Evolutionary conservation across 2,329 filamentous ascomycete genomes (phyloP), one percentile per base, ranked within the genome.

Genomic region (Aspergillus aculeatinus): DNA sequence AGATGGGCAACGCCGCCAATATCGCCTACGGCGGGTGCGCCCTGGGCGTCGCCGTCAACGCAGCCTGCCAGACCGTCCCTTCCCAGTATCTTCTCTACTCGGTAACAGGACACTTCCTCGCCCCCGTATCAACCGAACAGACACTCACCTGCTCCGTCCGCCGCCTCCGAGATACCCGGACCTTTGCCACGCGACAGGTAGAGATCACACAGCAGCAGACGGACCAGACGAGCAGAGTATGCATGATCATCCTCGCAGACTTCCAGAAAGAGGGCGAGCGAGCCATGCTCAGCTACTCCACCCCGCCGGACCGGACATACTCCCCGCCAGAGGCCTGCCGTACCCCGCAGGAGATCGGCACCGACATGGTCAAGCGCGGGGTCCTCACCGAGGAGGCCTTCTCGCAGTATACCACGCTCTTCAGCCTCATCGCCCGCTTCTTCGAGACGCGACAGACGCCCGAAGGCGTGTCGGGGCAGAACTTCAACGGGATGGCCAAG

Each of bases 21-120:
- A 54, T 55, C 44, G 55, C 55, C 9, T 60, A 60, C 44, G 59
- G 59, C 16, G 59, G 59, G 1, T 60, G 53, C 59, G 50, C 59
- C n/a, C 35, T 60, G 21, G 47, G 44, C 31, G 49, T 53, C 1
- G 59, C 55, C n/a, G 53, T 60, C 27, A 55, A 58, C 12, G 59
- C 55, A 19, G 59, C 59, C 25, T 60, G 44, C 55, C 39, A 60
- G 19, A 51, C 47, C 9, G 50, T 47, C n/a, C 35, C 59, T 1
- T 21, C 33, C 21, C 55, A 51, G n/a, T 60, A 50, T 33, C 51
- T 44, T 23, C 51, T 57, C 21, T 55, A 54, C 35, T 57, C 55
- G 2, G 55, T 51, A 3, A 42, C 33, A 19, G 59, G 59, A 12
- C 47, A 53, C 21, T 60, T 55, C 33, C 55, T 60, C 1, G 49